Evolutionary conservation across 2,329 filamentous ascomycete genomes (phyloP).

Genomic region (Colletotrichum lindemuthianum): DNA sequence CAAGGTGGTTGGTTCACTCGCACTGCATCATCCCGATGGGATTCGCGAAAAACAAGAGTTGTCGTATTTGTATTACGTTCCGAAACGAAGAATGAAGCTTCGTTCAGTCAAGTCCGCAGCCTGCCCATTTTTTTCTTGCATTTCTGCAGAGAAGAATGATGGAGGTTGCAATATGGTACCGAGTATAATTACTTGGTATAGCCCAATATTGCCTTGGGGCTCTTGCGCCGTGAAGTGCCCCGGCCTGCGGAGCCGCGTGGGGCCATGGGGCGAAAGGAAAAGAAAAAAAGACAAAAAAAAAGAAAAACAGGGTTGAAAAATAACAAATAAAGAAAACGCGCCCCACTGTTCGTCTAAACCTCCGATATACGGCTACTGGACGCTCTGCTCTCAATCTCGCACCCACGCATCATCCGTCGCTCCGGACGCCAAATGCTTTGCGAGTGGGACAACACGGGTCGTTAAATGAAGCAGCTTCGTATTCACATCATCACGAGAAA

Average conservation of each 20-base stretch:
- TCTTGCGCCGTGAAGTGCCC: background rate
- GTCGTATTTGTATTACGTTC: too few relatives aligned
- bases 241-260: conserved; percentile 7
- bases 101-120: too few relatives aligned
- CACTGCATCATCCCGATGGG: too few relatives aligned
- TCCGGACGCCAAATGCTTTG: conserved; percentile 6
- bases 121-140: too few relatives aligned
- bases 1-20: background rate
- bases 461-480: conserved; percentile 17
- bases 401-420: background rate
- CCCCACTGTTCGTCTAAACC: conserved; percentile 2
- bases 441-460: conserved; percentile 6
- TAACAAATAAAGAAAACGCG: background rate
- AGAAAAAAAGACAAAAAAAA: conserved; percentile 1
- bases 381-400: background rate
- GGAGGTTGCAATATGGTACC: too few relatives aligned
- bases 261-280: background rate
- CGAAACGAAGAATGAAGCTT: too few relatives aligned
- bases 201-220: background rate
- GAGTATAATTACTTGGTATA: too few relatives aligned
- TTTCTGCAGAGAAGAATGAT: too few relatives aligned
- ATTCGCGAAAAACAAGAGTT: too few relatives aligned
- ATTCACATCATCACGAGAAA: conserved; percentile 16
- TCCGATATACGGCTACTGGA: conserved; percentile 21
- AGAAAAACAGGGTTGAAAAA: background rate